phyloP scores from a whole-genome alignment of 768 basidiomycete genomes.

The Russula compacta region DNA sequence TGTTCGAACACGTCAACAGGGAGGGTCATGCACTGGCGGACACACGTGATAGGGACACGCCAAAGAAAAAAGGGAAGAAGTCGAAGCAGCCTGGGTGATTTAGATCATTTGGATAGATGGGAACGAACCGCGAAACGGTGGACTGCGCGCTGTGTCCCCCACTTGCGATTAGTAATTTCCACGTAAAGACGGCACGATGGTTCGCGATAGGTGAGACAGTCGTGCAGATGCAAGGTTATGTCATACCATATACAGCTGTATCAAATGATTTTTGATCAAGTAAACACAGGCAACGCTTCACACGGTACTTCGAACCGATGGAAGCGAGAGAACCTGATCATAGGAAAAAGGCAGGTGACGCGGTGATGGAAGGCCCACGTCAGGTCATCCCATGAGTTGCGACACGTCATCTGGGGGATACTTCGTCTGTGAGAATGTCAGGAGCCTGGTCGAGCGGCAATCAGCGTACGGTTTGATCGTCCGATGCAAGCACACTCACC shows the following conservation, averaged over 20 bases:
- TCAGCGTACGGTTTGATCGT: conserved; percentile 10
- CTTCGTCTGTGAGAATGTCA: conserved; percentile 94
- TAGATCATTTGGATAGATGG: neutral
- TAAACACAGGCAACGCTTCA: neutral
- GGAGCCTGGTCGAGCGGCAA: conserved; percentile 43
- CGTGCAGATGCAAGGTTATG: conserved; percentile 1
- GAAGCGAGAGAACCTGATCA: neutral
- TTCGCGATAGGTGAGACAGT: neutral
- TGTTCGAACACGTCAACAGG: conserved; percentile 65
- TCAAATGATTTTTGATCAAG: conserved; percentile 12
- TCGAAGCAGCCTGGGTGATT: conserved; percentile 22
- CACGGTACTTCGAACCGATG: conserved; percentile 6
- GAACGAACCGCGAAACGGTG: neutral
- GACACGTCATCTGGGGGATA: conserved; percentile 90
- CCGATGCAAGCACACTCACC: conserved; percentile 40
- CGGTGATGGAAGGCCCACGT: conserved; percentile 1
- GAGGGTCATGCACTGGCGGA: conserved; percentile 59
- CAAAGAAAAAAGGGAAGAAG: conserved; percentile 30
- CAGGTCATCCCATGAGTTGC: conserved; percentile 68
- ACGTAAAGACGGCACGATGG: conserved; percentile 5
- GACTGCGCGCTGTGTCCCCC: neutral
- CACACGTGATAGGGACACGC: conserved; percentile 23
- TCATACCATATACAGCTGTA: conserved; percentile 12
- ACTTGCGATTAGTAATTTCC: conserved; percentile 2
- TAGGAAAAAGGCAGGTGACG: neutral